These are phyloP conservation scores for Fusarium drepaniforme DNA, from an alignment of 2,329 filamentous ascomycete genomes.

Conservation along the genomic window DNA sequence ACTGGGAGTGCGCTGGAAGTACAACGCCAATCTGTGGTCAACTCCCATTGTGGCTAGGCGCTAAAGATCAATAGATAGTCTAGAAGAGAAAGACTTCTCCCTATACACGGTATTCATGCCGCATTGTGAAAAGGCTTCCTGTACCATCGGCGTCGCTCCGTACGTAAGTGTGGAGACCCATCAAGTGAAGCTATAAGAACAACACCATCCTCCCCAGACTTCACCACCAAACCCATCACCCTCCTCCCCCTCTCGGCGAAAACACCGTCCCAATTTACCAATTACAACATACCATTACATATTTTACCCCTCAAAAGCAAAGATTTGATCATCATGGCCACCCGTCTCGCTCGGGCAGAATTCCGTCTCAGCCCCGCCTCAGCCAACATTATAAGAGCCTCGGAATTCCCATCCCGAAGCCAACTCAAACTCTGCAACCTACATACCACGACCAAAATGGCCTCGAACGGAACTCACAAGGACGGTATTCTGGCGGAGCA, in stretches of 20 bases:
- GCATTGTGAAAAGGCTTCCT: background rate
- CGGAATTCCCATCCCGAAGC: constrained; percentile 15
- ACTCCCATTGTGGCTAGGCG: background rate
- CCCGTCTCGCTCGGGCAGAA: constrained; percentile 15
- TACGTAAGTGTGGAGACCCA: background rate
- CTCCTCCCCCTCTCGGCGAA: background rate
- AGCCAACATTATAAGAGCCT: background rate
- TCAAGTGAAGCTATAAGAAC: background rate
- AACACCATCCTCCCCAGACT: background rate
- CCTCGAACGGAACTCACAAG: background rate
- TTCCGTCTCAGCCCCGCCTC: constrained; percentile 11
- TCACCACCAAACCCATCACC: background rate
- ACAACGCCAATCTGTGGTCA: background rate
- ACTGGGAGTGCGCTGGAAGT: background rate
- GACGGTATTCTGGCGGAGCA: constrained; percentile 9
- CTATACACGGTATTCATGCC: background rate
- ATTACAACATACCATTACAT: background rate
- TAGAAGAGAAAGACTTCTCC: background rate
- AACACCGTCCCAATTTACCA: background rate
- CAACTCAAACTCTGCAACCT: background rate
- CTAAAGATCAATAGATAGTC: background rate
- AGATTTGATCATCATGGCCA: background rate
- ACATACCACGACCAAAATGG: constrained; percentile 15
- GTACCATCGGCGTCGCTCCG: background rate
- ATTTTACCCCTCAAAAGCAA: background rate